Evolutionary conservation across 805 yeast genomes (phyloP).

Genomic region (Wickerhamomyces sydowiorum): DNA sequence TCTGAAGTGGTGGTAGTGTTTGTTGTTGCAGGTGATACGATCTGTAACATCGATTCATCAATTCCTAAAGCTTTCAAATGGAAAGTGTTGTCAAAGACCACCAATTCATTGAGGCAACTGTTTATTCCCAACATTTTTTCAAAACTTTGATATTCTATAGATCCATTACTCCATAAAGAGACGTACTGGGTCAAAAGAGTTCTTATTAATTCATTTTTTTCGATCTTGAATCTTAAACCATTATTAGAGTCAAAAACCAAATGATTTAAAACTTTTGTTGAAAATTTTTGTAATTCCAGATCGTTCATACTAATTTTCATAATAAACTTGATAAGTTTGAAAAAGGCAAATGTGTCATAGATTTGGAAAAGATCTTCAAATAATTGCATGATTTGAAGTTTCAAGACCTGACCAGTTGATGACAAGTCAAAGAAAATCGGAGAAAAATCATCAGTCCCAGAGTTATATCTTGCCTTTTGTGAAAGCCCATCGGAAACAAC

Average conservation of each 20-base stretch:
- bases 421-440: slow-evolving; percentile 10
- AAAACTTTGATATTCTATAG: slow-evolving; percentile 13
- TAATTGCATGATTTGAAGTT: slow-evolving; percentile 17
- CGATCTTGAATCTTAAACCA: slow-evolving; percentile 9
- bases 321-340: slow-evolving; percentile 29
- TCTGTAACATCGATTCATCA: not conserved
- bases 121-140: not conserved
- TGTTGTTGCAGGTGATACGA: not conserved
- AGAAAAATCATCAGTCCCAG: not conserved
- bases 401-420: slow-evolving; percentile 15
- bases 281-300: slow-evolving; percentile 26
- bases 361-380: slow-evolving; percentile 30
- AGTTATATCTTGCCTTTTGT: slow-evolving; percentile 13
- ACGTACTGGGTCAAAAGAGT: slow-evolving; percentile 20
- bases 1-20: not conserved
- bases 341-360: slow-evolving; percentile 31
- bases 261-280: slow-evolving; percentile 25
- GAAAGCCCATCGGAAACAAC: slow-evolving; percentile 11
- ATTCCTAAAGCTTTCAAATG: not conserved
- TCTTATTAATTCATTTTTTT: slow-evolving; percentile 20
- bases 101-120: not conserved
- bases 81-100: not conserved
- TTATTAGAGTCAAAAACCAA: slow-evolving; percentile 18
- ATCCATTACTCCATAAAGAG: slow-evolving; percentile 30
- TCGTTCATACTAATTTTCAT: slow-evolving; percentile 27